Conservation (phyloP, 805 yeast genomes). For the Candida ipomoeae region DNA sequence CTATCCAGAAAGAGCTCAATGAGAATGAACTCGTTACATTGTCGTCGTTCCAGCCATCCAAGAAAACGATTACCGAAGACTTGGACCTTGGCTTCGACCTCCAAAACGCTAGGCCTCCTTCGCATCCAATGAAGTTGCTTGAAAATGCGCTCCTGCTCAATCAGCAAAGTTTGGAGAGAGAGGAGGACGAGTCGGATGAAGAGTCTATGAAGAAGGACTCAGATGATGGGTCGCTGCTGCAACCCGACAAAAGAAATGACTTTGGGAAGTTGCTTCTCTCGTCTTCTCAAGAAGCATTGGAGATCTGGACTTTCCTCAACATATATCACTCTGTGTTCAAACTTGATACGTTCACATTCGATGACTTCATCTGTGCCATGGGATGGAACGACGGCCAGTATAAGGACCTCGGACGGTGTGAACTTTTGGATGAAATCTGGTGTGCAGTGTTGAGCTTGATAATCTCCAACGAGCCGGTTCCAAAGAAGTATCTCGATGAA, state of each 20-base stretch:
- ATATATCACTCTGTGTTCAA: conserved; percentile 60
- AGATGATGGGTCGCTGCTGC: neutral
- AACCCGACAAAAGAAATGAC: neutral
- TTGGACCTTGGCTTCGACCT: conserved; percentile 16
- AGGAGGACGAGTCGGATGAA: conserved; percentile 8
- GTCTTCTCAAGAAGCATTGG: conserved; percentile 47
- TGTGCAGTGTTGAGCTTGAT: conserved; percentile 58
- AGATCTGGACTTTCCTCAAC: conserved; percentile 72
- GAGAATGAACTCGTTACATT: conserved; percentile 11
- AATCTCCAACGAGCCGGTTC: conserved; percentile 37
- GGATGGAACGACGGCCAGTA: conserved; percentile 40
- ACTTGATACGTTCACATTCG: conserved; percentile 75
- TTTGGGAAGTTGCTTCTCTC: conserved; percentile 3
- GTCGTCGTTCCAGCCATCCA: conserved; percentile 17
- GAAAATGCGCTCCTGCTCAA: conserved; percentile 14
- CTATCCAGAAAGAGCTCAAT: conserved; percentile 13
- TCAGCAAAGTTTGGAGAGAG: conserved; percentile 5
- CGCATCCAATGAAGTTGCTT: conserved; percentile 11
- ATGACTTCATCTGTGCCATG: conserved; percentile 63
- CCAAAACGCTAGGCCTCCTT: conserved; percentile 15
- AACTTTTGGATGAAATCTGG: conserved; percentile 61
- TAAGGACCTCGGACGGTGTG: conserved; percentile 43
- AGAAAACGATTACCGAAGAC: conserved; percentile 17
- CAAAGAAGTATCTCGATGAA: conserved; percentile 29
- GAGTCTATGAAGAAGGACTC: conserved; percentile 1